A percentile compares a stretch with the other conserved stretches of the same genome.
Conservation (phyloP, 805 yeast genomes). For the Candida nitratophila region DNA sequence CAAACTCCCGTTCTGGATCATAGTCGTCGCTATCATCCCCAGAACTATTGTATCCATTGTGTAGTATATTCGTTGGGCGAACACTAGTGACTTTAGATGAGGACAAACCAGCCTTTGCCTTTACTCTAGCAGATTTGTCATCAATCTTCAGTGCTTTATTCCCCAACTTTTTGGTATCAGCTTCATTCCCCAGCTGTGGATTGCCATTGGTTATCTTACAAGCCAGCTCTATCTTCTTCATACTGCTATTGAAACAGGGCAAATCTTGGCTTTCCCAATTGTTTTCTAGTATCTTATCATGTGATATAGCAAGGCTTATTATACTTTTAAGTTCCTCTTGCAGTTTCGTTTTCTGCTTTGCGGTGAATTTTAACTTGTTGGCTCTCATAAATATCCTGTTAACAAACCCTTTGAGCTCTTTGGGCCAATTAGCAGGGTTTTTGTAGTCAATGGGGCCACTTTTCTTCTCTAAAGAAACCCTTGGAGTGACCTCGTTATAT, state of each 20-base stretch:
- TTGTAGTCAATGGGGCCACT: constrained; percentile 6
- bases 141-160: neutral
- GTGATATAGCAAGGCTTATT: constrained; percentile 40
- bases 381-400: constrained; percentile 37
- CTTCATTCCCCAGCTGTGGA: neutral
- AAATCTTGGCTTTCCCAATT: constrained; percentile 48
- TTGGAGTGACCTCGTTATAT: constrained; percentile 14
- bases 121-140: neutral
- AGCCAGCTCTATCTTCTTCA: constrained; percentile 2
- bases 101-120: neutral
- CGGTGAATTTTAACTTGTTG: constrained; percentile 25
- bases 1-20: neutral
- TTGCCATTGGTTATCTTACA: constrained; percentile 2
- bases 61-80: neutral
- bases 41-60: neutral
- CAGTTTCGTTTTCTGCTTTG: constrained; percentile 28
- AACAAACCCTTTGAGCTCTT: constrained; percentile 44
- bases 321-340: constrained; percentile 43
- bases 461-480: constrained; percentile 9
- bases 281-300: constrained; percentile 36
- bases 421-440: constrained; percentile 45
- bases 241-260: constrained; percentile 31
- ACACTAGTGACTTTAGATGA: neutral
- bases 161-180: neutral
- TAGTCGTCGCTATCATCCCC: neutral